phyloP scores from a whole-genome alignment of 2,329 filamentous ascomycete species.

The Aspergillus felis region DNA sequence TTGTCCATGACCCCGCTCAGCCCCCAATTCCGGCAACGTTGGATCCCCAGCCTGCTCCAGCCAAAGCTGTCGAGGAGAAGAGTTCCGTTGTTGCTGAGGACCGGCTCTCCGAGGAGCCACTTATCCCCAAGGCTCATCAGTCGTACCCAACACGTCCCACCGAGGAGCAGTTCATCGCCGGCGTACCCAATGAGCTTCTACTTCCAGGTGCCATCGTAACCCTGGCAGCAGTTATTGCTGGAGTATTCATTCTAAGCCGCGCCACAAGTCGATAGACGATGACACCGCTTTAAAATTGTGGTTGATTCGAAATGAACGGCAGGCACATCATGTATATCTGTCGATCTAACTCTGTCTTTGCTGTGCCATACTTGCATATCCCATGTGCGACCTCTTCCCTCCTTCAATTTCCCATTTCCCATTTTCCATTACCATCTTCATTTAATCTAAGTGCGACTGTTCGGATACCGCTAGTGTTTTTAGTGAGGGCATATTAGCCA shows the following conservation, averaged over 20 bases:
- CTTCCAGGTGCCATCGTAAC: constrained; percentile 92
- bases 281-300: neutral
- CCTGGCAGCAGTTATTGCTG: constrained; percentile 88
- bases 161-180: constrained; percentile 77
- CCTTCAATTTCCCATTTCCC: constrained; percentile 4
- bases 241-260: constrained; percentile 84
- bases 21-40: constrained; percentile 68
- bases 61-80: constrained; percentile 46
- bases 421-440: constrained; percentile 7
- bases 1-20: constrained; percentile 89
- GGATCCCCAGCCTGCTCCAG: constrained; percentile 53
- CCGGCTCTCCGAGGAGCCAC: constrained; percentile 46
- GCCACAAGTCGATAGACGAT: constrained; percentile 46
- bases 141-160: constrained; percentile 48
- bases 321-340: neutral
- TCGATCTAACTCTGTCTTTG: neutral
- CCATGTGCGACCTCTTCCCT: neutral
- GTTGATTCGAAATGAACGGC: neutral
- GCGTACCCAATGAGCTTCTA: constrained; percentile 89
- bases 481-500: constrained; percentile 15
- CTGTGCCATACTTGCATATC: neutral
- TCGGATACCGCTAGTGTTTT: constrained; percentile 23
- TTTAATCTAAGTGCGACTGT: constrained; percentile 23
- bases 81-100: constrained; percentile 47
- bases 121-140: constrained; percentile 41